Base-by-base conservation (phyloP, 2,329 filamentous ascomycete genomes). In the Penicillium occitanis region DNA sequence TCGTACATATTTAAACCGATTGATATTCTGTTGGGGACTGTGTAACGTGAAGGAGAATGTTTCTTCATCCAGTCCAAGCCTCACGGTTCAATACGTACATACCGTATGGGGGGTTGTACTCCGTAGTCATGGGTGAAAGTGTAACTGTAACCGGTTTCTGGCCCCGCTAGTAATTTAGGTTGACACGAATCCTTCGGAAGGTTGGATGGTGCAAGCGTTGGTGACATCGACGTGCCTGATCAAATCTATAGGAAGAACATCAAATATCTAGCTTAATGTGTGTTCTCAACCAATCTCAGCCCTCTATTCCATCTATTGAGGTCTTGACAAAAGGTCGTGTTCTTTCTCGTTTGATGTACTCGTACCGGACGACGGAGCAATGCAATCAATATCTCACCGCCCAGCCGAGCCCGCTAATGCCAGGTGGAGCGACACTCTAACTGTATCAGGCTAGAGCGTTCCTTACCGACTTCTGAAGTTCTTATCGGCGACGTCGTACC, bases 151-250 rank as follows among this genome's bases (percentile, higher is more conserved):
- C 53, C 53, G 53, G 53, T 57, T 57, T 57, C 33, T 57, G 53
- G 53, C 30, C 53, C 53, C 53, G 53, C 53, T 57, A 57, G 53
- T 57, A 57, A 57, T 37, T 57, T 57, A 57, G 53, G 53, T 57
- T 25, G 53, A 57, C 53, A 57, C 53, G 33, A 57, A 57, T 57
- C 53, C 53, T 40, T 40, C 30, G 6, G 19, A 57, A 22, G 30
- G 33, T 37, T 33, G n/a, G 28, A 53, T 37, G 33, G 53, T 57
- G 51, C 33, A 57, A 57, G 11, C n/a, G n/a, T 11, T 11, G 17
- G 53, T 40, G 30, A 14, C 17, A 37, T 40, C 30, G 33, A 55
- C 30, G 51, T 53, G 28, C 25, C 28, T 7, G 30, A 35, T 13
- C 13, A 22, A 33, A 33, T 5, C 48, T 51, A 8, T 28, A 5